These are phyloP conservation scores for Kodamaea laetipori DNA, from an alignment of 805 yeast species.

Conservation along the genomic window DNA sequence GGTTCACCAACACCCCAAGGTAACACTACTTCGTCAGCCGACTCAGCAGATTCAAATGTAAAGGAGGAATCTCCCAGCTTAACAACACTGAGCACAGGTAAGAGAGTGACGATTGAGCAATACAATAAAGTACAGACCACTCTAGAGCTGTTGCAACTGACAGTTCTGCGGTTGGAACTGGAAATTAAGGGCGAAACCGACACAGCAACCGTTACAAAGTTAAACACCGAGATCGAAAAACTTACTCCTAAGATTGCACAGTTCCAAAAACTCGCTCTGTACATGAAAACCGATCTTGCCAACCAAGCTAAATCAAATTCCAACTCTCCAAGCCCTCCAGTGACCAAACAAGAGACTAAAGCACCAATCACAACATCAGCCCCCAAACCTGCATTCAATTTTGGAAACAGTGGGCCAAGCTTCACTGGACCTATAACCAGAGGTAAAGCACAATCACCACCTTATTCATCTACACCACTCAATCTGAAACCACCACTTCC, in stretches of 20 bases:
- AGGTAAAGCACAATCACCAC: not conserved
- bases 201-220: slow-evolving; percentile 9
- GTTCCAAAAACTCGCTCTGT: slow-evolving; percentile 25
- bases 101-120: slow-evolving; percentile 18
- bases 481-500: slow-evolving; percentile 8
- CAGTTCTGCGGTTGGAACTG: slow-evolving; percentile 25
- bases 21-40: not conserved
- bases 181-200: slow-evolving; percentile 17
- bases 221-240: slow-evolving; percentile 16
- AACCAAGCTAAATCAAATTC: slow-evolving; percentile 15
- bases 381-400: slow-evolving; percentile 12
- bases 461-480: slow-evolving; percentile 1
- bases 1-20: slow-evolving; percentile 7
- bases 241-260: slow-evolving; percentile 22
- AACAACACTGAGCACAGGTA: slow-evolving; percentile 1
- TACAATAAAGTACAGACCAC: slow-evolving; percentile 26
- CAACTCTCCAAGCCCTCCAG: slow-evolving; percentile 7
- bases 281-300: slow-evolving; percentile 25
- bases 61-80: not conserved
- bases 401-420: slow-evolving; percentile 1
- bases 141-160: slow-evolving; percentile 25
- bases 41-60: not conserved
- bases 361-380: slow-evolving; percentile 8
- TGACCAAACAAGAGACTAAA: not conserved
- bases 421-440: not conserved